Percentiles rank a stretch among this genome's conserved stretches.
Conservation (phyloP, 1,284 basidiomycete species). For the Microbotryum saponariae region DNA sequence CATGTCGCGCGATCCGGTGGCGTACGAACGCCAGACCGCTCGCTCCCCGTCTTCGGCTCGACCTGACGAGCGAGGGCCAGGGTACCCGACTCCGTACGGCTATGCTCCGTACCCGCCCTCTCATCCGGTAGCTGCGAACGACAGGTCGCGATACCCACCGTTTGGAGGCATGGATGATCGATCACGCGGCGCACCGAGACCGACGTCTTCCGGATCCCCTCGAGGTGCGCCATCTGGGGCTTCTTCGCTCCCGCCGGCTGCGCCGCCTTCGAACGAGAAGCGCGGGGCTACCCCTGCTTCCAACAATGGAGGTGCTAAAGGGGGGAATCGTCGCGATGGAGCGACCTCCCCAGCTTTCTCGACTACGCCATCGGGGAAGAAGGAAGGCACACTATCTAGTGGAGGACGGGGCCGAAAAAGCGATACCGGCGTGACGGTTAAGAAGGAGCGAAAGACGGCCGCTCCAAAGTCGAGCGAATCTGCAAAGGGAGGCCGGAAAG, state of each 20-base stretch:
- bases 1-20: not conserved
- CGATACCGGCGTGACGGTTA: no score
- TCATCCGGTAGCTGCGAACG: not conserved
- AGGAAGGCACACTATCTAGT: no score
- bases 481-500: no score
- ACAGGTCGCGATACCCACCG: not conserved
- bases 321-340: no score
- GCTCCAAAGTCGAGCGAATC: no score
- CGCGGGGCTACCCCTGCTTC: no score
- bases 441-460: no score
- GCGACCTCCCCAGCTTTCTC: no score
- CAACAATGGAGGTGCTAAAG: no score
- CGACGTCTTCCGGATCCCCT: not conserved
- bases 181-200: no score
- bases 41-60: conserved; percentile 5
- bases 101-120: conserved; percentile 2
- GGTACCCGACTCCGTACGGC: conserved; percentile 8
- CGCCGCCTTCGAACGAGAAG: not conserved
- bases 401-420: no score
- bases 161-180: not conserved
- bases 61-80: conserved; percentile 1
- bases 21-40: conserved; percentile 4
- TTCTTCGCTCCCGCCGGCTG: not conserved
- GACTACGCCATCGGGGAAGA: no score
- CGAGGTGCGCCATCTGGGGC: not conserved